Evolutionary conservation across 2,329 filamentous ascomycete genomes (phyloP).

Genomic region (Fusarium oxysporum): DNA sequence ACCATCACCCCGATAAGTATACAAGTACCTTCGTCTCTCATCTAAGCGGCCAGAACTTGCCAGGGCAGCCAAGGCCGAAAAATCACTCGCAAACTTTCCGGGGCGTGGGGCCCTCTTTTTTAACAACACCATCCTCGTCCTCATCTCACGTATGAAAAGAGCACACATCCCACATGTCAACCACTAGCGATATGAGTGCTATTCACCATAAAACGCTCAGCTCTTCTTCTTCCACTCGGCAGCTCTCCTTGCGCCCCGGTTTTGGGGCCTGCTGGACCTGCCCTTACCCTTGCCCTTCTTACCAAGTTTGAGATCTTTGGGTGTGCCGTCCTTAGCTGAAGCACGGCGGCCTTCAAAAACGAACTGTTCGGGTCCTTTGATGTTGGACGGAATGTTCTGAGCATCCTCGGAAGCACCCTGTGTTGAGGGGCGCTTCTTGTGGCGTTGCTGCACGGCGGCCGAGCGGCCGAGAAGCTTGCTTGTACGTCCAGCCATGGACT

Average conservation of each 20-base stretch:
- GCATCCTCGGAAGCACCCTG: constrained; percentile 39
- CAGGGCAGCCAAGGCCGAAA: constrained; percentile 27
- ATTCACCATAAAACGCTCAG: constrained; percentile 18
- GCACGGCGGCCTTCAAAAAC: constrained; percentile 87
- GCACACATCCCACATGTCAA: constrained; percentile 13
- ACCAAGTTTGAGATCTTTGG: constrained; percentile 70
- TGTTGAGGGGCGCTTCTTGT: constrained; percentile 40
- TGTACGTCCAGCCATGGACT: constrained; percentile 78
- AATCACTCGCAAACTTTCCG: constrained; percentile 37
- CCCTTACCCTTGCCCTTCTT: constrained; percentile 66
- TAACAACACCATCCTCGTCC: constrained; percentile 5
- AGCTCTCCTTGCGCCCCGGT: constrained; percentile 54
- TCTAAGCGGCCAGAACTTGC: constrained; percentile 19
- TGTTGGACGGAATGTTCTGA: constrained; percentile 13
- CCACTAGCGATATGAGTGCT: constrained; percentile 1
- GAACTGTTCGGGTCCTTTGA: constrained; percentile 74
- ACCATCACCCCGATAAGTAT: constrained; percentile 2
- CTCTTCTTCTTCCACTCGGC: constrained; percentile 60
- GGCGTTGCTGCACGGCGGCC: constrained; percentile 64
- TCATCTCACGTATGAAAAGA: constrained; percentile 6
- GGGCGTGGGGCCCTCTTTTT: constrained; percentile 22
- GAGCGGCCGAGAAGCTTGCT: constrained; percentile 79
- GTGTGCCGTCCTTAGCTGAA: constrained; percentile 72
- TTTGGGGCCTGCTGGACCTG: constrained; percentile 52
- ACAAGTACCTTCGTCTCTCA: constrained; percentile 26